Evolutionary conservation across 1,139 yeast species (phyloP).

Genomic region (Ogataea hybrid): DNA sequence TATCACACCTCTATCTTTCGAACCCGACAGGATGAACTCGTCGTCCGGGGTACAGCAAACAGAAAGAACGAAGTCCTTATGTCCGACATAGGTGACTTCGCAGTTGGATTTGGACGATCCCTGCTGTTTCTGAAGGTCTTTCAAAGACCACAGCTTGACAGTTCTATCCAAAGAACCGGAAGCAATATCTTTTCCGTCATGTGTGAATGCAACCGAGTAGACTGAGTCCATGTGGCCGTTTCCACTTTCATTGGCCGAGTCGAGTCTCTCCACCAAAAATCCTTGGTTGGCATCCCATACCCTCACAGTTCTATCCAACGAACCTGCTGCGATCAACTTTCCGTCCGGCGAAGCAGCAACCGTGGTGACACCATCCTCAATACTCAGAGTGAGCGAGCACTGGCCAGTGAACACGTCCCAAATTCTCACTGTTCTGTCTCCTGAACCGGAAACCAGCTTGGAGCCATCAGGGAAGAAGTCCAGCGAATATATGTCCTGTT

Average conservation of each 20-base stretch:
- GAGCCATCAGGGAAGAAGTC: constrained; percentile 96
- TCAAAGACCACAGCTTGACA: constrained; percentile 91
- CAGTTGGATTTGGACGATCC: constrained; percentile 56
- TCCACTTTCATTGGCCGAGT: constrained; percentile 80
- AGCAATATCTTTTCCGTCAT: constrained; percentile 88
- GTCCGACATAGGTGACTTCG: constrained; percentile 93
- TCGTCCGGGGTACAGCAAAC: constrained; percentile 95
- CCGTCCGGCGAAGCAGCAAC: constrained; percentile 98
- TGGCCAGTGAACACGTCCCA: constrained; percentile 96
- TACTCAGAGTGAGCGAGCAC: constrained; percentile 83
- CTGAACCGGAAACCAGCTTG: constrained; percentile 92
- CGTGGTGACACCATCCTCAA: constrained; percentile 97
- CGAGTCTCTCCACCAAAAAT: constrained; percentile 87
- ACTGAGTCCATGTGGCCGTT: constrained; percentile 98
- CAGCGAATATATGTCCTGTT: constrained; percentile 94
- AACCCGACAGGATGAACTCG: constrained; percentile 88
- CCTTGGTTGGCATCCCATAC: constrained; percentile 98
- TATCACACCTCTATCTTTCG: constrained; percentile 95
- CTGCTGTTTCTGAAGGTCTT: constrained; percentile 47
- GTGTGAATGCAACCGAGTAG: constrained; percentile 90
- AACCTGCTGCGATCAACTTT: constrained; percentile 91
- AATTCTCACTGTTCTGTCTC: constrained; percentile 93
- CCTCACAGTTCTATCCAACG: constrained; percentile 91
- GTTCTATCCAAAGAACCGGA: constrained; percentile 96
- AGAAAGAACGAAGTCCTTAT: constrained; percentile 91